Evolutionary conservation across 78 protist species (phyloP).

Genomic region (Capsaspora owczarzaki): DNA sequence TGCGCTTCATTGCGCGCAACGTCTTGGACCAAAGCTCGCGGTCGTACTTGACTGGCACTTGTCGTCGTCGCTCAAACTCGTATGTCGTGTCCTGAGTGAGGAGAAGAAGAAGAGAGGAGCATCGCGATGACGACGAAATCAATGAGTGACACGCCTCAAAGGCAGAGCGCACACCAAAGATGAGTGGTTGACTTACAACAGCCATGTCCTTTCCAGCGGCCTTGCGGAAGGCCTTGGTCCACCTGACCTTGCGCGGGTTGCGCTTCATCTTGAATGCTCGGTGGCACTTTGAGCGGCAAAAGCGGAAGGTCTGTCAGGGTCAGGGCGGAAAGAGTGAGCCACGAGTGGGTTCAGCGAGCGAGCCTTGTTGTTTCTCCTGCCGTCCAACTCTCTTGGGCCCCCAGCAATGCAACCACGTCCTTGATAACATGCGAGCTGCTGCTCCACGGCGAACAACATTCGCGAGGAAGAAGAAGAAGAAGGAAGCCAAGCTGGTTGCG

Average conservation of each 20-base stretch:
- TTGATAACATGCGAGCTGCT: too few species aligned
- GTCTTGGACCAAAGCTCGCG: slow-evolving; percentile 74
- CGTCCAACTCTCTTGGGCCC: background rate
- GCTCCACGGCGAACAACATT: too few species aligned
- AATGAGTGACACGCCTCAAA: too few species aligned
- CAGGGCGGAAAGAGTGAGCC: background rate
- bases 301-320: slow-evolving; percentile 60
- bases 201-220: slow-evolving; percentile 91
- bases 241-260: slow-evolving; percentile 93
- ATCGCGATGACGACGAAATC: background rate
- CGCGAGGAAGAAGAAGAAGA: too few species aligned
- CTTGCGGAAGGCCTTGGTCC: slow-evolving; percentile 98
- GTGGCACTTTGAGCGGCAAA: slow-evolving; percentile 93
- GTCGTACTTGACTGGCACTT: slow-evolving; percentile 89
- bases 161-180: too few species aligned
- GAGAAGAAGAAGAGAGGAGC: too few species aligned
- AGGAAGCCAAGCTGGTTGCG: too few species aligned
- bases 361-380: background rate
- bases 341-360: too few species aligned
- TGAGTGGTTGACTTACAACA: slow-evolving; percentile 28
- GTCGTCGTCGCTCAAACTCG: slow-evolving; percentile 90
- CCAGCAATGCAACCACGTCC: too few species aligned
- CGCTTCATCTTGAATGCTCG: slow-evolving; percentile 88
- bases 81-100: slow-evolving; percentile 61
- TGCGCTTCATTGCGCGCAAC: slow-evolving; percentile 69